Evolutionary conservation across 768 basidiomycete species (phyloP), one percentile per base, ranked within the genome.

Genomic region (Phallus indusiatus): DNA sequence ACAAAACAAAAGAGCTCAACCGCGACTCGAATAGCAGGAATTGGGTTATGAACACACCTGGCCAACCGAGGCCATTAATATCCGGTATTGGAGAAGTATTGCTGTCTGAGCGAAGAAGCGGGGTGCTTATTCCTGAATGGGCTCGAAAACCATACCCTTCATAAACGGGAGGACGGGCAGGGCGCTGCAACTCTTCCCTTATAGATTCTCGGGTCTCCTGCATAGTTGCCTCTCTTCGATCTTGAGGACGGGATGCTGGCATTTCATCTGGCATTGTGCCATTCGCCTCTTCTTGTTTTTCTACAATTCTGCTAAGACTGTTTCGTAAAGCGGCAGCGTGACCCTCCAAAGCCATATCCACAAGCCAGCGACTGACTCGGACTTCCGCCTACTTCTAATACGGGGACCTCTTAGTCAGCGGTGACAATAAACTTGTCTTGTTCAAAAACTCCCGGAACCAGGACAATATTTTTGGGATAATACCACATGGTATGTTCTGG

Each of bases 11-110:
- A 58, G 63, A 60, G 28, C 7, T 2, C 28, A 7, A 28, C 28
- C 28, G 28, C 2, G 28, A 28, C 28, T 28, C 28, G 28, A 28
- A 28, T 28, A 28, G 7, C 4, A 28, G 7, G 28, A 28, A 28
- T 28, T 28, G 28, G 7, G 28, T 28, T 7, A 28, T 28, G 28
- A 7, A 7, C 76, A 63, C 65, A 88, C 92, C 92, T 71, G 94
- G 94, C 93, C 94, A 95, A 7, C 93, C 94, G 9, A 96, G 79
- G 56, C 94, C 94, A 66, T 92, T 80, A 53, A 80, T 74, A 69
- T 82, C 81, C 58, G 79, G 77, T 37, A 81, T 66, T 10, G 64
- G 54, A 20, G 46, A 53, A 53, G 28, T 22, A 28, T 52, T 53
- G 14, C 49, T 58, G 51, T 47, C 55, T 22, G 58, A 52, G 47